These are phyloP conservation scores for Tetrahymena malaccensis DNA, from an alignment of 73 alveolate genomes.

Conservation along the genomic window DNA sequence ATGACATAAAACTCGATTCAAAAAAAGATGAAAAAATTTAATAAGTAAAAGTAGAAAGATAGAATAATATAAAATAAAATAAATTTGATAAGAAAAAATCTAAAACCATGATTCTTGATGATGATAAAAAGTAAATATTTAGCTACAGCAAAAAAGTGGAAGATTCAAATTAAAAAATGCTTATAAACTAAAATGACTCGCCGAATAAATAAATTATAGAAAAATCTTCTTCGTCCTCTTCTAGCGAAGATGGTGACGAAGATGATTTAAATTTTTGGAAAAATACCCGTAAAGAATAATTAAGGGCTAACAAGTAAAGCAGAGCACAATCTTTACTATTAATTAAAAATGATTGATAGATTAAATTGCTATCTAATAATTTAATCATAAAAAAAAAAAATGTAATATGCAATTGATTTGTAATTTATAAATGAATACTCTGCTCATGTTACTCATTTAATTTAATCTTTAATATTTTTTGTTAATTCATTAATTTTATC, in stretches of 20 bases:
- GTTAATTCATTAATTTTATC: too few relatives aligned
- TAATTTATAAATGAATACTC: too few relatives aligned
- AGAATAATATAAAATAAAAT: background rate
- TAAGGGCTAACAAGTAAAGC: background rate
- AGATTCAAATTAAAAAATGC: background rate
- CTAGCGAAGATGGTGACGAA: background rate
- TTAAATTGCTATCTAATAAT: too few relatives aligned
- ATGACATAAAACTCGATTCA: background rate
- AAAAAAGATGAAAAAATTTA: background rate
- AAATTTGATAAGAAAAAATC: background rate
- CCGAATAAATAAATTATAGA: background rate
- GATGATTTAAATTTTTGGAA: background rate
- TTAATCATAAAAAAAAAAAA: too few relatives aligned
- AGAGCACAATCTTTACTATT: background rate
- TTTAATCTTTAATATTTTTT: too few relatives aligned
- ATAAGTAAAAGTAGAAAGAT: background rate
- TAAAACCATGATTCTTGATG: background rate
- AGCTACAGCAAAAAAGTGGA: background rate
- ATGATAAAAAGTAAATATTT: background rate
- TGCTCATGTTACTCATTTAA: too few relatives aligned
- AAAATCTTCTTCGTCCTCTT: background rate
- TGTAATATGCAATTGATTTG: too few relatives aligned
- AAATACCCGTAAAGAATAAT: background rate
- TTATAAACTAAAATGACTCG: background rate
- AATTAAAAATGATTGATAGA: background rate